Percentiles rank a stretch among this genome's conserved stretches.
Evolutionary conservation across 768 basidiomycete genomes (phyloP).

Genomic region (Suillus sp.): DNA sequence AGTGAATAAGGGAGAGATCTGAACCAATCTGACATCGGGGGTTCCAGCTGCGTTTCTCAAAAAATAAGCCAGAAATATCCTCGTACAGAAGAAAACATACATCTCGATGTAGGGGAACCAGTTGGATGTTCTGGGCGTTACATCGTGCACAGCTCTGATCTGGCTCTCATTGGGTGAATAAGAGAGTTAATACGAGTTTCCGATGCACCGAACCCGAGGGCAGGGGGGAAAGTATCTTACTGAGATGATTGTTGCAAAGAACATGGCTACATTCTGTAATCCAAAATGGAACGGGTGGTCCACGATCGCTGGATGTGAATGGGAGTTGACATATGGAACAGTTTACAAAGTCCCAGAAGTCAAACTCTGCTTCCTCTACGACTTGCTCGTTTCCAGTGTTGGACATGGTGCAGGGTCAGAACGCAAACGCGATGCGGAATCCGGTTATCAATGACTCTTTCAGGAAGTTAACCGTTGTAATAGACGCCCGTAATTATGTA

Average conservation of each 20-base stretch:
- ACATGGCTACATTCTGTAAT: constrained; percentile 88
- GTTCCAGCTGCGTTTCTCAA: constrained; percentile 58
- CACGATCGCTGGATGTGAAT: constrained; percentile 53
- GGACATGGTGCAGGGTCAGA: constrained; percentile 4
- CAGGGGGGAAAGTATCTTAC: constrained; percentile 41
- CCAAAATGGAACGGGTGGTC: constrained; percentile 78
- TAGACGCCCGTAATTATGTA: background rate
- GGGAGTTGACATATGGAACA: constrained; percentile 73
- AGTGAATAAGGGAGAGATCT: constrained; percentile 58
- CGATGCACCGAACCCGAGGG: constrained; percentile 18
- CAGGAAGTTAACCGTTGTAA: background rate
- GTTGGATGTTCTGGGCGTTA: constrained; percentile 60
- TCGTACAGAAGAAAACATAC: constrained; percentile 39
- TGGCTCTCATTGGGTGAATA: constrained; percentile 46
- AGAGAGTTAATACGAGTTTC: constrained; percentile 3
- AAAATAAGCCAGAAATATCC: constrained; percentile 7
- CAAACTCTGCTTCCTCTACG: constrained; percentile 38
- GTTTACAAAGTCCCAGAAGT: constrained; percentile 81
- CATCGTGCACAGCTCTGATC: constrained; percentile 79
- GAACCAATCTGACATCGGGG: constrained; percentile 86
- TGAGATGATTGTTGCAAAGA: constrained; percentile 82
- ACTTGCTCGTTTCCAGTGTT: constrained; percentile 13
- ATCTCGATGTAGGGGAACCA: constrained; percentile 73
- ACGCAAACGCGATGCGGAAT: background rate
- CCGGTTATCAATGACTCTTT: too few species aligned